These are phyloP conservation scores for Chlamydomonas sp. DNA, from an alignment of 139 green algal species.

Conservation along the genomic window DNA sequence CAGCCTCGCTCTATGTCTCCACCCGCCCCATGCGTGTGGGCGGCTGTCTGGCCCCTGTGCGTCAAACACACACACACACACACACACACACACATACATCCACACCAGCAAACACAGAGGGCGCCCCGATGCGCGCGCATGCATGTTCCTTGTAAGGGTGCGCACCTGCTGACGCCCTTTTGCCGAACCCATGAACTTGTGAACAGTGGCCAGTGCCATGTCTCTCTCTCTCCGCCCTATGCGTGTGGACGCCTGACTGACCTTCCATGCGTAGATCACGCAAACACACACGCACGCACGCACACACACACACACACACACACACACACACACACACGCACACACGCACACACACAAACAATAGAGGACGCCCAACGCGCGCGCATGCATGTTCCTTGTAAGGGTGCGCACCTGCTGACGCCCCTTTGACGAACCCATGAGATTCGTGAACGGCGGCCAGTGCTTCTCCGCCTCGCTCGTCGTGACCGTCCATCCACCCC, in stretches of 20 bases:
- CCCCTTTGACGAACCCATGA: slow-evolving; percentile 21
- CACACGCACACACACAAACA: slow-evolving; percentile 2
- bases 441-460: slow-evolving; percentile 23
- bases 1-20: no score
- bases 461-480: slow-evolving; percentile 25
- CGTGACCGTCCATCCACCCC: slow-evolving; percentile 27
- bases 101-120: not conserved
- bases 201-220: not conserved
- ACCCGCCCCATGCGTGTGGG: no score
- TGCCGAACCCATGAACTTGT: not conserved
- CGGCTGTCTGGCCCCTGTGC: not conserved
- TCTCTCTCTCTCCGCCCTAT: no score
- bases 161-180: not conserved
- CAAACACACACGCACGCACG: not conserved
- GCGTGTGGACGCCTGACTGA: no score
- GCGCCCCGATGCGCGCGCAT: not conserved
- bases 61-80: not conserved
- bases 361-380: not conserved
- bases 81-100: not conserved
- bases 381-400: not conserved
- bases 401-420: slow-evolving; percentile 20
- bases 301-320: not conserved
- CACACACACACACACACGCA: slow-evolving; percentile 1
- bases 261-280: no score
- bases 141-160: not conserved